Conservation (phyloP, 306 rosid genomes). For the Cucurbita pepo region DNA sequence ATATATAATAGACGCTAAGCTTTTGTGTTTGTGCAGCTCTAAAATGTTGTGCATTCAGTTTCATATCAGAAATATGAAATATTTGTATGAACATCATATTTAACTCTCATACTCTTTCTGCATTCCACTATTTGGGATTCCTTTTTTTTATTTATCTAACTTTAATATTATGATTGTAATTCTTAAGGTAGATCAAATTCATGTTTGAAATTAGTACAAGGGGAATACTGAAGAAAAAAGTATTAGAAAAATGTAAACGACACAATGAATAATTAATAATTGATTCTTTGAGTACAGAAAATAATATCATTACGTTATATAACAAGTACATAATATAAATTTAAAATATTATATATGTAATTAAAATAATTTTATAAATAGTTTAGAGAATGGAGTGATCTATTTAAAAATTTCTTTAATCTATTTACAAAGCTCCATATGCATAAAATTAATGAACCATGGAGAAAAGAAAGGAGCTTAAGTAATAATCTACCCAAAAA, state of each 20-base stretch:
- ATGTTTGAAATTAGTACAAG: too few species aligned
- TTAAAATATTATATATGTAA: neutral
- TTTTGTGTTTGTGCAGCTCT: neutral
- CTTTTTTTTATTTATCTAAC: neutral
- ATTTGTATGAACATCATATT: neutral
- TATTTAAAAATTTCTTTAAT: too few species aligned
- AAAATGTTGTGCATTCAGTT: neutral
- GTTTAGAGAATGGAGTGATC: neutral
- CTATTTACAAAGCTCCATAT: neutral
- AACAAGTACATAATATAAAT: too few species aligned
- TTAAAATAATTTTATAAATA: too few species aligned
- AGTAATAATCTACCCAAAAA: neutral
- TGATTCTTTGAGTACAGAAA: too few species aligned
- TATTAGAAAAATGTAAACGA: too few species aligned
- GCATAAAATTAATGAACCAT: too few species aligned
- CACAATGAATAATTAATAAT: too few species aligned
- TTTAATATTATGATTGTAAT: too few species aligned
- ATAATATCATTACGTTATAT: too few species aligned
- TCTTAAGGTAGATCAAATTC: too few species aligned
- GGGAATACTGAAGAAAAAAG: too few species aligned
- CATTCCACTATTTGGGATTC: neutral
- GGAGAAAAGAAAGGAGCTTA: neutral
- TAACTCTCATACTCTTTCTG: neutral
- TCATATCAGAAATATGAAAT: neutral
- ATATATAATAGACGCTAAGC: neutral